Evolutionary conservation across 2,329 filamentous ascomycete genomes (phyloP).

Genomic region (Hymenoscyphus fructigenus): DNA sequence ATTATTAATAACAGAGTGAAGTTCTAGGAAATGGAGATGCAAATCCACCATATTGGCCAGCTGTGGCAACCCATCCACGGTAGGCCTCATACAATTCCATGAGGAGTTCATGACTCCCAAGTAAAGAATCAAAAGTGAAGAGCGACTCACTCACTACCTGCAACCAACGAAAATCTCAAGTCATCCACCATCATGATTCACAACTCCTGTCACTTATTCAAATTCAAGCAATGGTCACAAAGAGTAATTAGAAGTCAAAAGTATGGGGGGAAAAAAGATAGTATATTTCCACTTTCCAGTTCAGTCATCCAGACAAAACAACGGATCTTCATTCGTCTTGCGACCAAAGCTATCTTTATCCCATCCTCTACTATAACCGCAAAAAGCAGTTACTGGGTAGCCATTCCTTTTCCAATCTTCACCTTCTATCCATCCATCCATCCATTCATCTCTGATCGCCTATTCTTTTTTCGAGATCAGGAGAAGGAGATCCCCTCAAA

Average conservation of each 20-base stretch:
- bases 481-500: background rate
- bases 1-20: too few relatives aligned
- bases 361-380: background rate
- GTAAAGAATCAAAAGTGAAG: too few relatives aligned
- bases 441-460: background rate
- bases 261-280: background rate
- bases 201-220: background rate
- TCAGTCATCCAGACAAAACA: background rate
- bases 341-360: background rate
- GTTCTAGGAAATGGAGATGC: too few relatives aligned
- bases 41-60: too few relatives aligned
- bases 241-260: too few relatives aligned
- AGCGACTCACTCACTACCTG: too few relatives aligned
- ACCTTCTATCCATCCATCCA: background rate
- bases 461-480: background rate
- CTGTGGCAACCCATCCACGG: too few relatives aligned
- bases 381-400: background rate
- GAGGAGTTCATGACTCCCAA: too few relatives aligned
- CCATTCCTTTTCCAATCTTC: background rate
- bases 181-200: too few relatives aligned
- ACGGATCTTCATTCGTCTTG: background rate
- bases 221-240: background rate
- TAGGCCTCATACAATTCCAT: too few relatives aligned
- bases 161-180: too few relatives aligned
- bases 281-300: background rate